Conservation (phyloP, 2,329 filamentous ascomycete species). For the Aureobasidium lini region DNA sequence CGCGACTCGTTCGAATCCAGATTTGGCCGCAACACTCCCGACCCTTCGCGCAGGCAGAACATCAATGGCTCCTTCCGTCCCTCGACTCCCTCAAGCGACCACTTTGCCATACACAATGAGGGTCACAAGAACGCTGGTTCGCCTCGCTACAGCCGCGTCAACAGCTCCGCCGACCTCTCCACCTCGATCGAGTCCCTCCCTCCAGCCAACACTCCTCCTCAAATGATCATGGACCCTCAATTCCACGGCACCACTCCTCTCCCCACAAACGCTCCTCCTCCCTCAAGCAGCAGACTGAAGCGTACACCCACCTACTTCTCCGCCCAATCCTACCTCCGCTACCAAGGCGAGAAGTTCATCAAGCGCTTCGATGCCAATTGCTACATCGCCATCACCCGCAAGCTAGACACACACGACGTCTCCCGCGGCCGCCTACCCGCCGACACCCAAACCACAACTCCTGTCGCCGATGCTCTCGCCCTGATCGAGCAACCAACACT, state of each 20-base stretch:
- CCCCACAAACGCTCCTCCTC: slow-evolving; percentile 20
- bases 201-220: slow-evolving; percentile 16
- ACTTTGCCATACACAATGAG: slow-evolving; percentile 47
- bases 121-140: slow-evolving; percentile 42
- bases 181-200: slow-evolving; percentile 21
- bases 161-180: slow-evolving; percentile 20
- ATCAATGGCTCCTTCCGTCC: slow-evolving; percentile 59
- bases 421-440: slow-evolving; percentile 58
- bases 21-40: slow-evolving; percentile 87
- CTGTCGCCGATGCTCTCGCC: slow-evolving; percentile 65
- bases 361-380: slow-evolving; percentile 97
- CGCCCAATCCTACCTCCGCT: slow-evolving; percentile 92
- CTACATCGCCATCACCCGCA: slow-evolving; percentile 97
- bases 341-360: slow-evolving; percentile 94
- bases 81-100: slow-evolving; percentile 34
- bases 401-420: slow-evolving; percentile 94
- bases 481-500: slow-evolving; percentile 83
- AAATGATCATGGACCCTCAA: slow-evolving; percentile 36
- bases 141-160: slow-evolving; percentile 35
- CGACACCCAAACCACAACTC: slow-evolving; percentile 33
- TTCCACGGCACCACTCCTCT: slow-evolving; percentile 36
- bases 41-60: slow-evolving; percentile 73
- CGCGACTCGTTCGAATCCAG: slow-evolving; percentile 94
- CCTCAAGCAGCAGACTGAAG: slow-evolving; percentile 28
- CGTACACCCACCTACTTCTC: slow-evolving; percentile 76